phyloP scores from a whole-genome alignment of 495 filamentous ascomycete species.

The Aspergillus sclerotiicarbonarius region DNA sequence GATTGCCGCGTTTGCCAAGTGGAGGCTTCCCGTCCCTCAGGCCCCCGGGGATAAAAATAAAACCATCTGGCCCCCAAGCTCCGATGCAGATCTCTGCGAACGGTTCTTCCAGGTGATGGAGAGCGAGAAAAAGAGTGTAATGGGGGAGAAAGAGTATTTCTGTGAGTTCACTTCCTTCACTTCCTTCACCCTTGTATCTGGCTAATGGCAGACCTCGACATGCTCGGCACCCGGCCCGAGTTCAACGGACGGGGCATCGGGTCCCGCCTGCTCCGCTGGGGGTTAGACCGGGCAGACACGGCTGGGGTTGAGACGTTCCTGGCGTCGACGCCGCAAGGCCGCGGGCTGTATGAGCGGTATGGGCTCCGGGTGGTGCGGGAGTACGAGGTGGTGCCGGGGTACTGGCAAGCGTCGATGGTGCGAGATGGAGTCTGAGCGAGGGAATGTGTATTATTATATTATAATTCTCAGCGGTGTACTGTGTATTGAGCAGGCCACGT shows the following conservation, averaged over 20 bases:
- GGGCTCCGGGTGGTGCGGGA: conserved; percentile 1
- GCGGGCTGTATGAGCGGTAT: conserved; percentile 13
- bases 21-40: conserved; percentile 2
- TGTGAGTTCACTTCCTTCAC: conserved; percentile 3
- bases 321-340: conserved; percentile 8
- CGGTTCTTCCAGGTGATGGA: conserved; percentile 2
- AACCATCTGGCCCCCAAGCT: conserved; percentile 6
- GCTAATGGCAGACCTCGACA: conserved; percentile 11
- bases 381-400: conserved; percentile 13
- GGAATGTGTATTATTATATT: background rate
- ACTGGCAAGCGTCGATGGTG: conserved; percentile 13
- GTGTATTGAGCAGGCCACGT: background rate
- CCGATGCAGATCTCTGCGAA: conserved; percentile 11
- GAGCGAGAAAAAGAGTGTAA: background rate
- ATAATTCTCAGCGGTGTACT: background rate
- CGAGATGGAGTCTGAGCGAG: no score
- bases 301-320: conserved; percentile 9
- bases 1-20: conserved; percentile 13
- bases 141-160: conserved; percentile 10
- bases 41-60: background rate
- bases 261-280: conserved; percentile 8
- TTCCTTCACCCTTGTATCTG: background rate
- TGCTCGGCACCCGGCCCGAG: conserved; percentile 12
- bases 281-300: conserved; percentile 8
- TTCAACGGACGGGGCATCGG: conserved; percentile 11